Conservation (phyloP, 176 grass and related monocot genomes). For the Oryza nivara region DNA sequence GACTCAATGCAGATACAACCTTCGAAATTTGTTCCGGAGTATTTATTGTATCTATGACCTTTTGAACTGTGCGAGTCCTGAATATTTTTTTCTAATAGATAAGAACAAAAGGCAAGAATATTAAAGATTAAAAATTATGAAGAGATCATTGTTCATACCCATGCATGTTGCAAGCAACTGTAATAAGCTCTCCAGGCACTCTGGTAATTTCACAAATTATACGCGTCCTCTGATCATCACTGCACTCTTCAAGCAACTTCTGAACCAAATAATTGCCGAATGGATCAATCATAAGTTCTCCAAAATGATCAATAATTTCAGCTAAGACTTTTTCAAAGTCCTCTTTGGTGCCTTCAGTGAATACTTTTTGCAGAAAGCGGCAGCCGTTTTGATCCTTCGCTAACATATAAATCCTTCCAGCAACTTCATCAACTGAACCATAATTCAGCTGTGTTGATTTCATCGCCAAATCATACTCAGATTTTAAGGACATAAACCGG, state of each 20-base stretch:
- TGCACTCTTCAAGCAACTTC: conserved; percentile 71
- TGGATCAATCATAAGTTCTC: conserved; percentile 75
- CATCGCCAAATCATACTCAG: conserved; percentile 1
- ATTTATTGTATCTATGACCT: conserved; percentile 75
- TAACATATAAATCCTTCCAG: conserved; percentile 57
- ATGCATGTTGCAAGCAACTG: conserved; percentile 73
- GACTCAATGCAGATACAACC: conserved; percentile 63
- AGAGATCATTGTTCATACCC: conserved; percentile 64
- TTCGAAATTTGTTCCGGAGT: conserved; percentile 46
- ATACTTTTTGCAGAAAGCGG: conserved; percentile 64
- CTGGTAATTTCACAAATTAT: conserved; percentile 77
- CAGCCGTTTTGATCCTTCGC: conserved; percentile 74
- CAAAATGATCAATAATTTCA: conserved; percentile 69
- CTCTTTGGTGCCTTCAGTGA: conserved; percentile 59
- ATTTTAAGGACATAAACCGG: conserved; percentile 31
- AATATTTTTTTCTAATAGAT: conserved; percentile 29
- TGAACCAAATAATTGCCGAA: conserved; percentile 77
- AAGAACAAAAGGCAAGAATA: conserved; percentile 27
- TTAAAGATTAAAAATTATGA: background rate
- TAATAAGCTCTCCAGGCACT: conserved; percentile 53
- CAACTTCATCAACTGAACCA: conserved; percentile 50
- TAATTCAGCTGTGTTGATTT: conserved; percentile 30
- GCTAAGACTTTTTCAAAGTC: conserved; percentile 62
- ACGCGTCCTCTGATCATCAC: conserved; percentile 50
- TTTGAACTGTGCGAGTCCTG: conserved; percentile 84